Evolutionary conservation across 257 asterid species (phyloP), one percentile per base, ranked within the genome.

Genomic region (Perilla frutescens): DNA sequence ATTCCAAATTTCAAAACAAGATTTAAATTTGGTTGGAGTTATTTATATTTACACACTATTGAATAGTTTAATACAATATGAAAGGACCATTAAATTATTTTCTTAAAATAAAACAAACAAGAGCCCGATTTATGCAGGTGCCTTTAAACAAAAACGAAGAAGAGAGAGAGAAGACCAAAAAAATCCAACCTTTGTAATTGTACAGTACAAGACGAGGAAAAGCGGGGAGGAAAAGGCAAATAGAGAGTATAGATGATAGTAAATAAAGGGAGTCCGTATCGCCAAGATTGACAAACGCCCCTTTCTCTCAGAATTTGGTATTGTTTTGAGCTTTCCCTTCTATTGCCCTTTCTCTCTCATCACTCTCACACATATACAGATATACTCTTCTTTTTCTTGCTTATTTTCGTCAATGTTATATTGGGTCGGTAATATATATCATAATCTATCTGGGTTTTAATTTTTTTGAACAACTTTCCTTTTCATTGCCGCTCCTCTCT

Each of bases 401-500:
- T 32, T 58, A 6, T 68, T 66, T 55, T 66, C 55, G 54, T 39
- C 61, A 50, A 60, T 78, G 20, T 66, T 63, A 40, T 71, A 37
- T 51, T 75, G 71, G 62, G 50, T 68, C 41, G 62, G 5, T 40
- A 26, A 34, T 71, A 40, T 75, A 65, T 64, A 53, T 51, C 68
- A 14, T 58, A 74, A 40, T 70, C 68, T 63, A 69, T 76, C 80
- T 73, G 76, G 82, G 78, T 63, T 76, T 76, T 31, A 12, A 60
- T 73, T 71, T 12, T 59, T 68, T 29, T 13, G 44, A 11, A 58
- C 11, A 20, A 64, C 47, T 61, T 55, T 50, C 76, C 57, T 59
- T 62, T 74, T 53, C 62, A 31, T 68, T 53, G n/a, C 59, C 64
- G 60, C 36, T 53, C 70, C 78, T 58, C 75, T 73, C 64, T 68